Evolutionary conservation across 164 flowering plant genomes (phyloP), one percentile per base, ranked within the genome.

Genomic region (Annona squamosa): DNA sequence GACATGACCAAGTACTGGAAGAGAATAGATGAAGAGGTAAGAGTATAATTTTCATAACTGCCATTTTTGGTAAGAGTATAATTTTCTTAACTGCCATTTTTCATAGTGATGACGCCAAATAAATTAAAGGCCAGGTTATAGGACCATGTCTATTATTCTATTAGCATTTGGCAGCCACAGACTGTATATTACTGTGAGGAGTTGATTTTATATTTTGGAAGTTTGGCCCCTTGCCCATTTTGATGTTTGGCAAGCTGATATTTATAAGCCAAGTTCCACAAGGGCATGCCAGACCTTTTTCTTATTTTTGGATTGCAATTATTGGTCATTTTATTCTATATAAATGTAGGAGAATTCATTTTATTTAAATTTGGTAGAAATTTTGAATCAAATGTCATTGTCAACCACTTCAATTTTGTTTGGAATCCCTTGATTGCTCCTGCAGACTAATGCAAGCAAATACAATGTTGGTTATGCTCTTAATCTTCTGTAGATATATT

Each of bases 1-100:
- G 97, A 95, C 84, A 91, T 95, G 99, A 86, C 98, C 65, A 79
- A 52, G 76, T 70, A 78, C 5, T 95, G 98, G 99, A 86, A 87
- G 82, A 82, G 84, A 75, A 83, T 88, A 4, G 99, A 95, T 72
- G 92, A 89, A 67, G 99, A 91, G 96, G 99, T 95, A 75, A 46
- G 81, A 47, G 70, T 63, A 42, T 7, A 64, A 41, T 63, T 18
- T 41, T 63, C 13, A 19, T 63, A 10, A 26, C 37, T 42, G 26
- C 37, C 42, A 63, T 63, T 63, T 7, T 1, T 26, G 37, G 37
- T 26, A 26, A 26, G 37, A 26, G 37, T 26, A 26, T 26, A 52
- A 52, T 52, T 52, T 52, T 52, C 9, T 3, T 52, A 52, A 52
- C 59, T 9, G 13, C 9, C 13, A 16, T 52, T 52, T 10, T 52